Percentiles rank a stretch among this genome's conserved stretches.
Evolutionary conservation across 2,329 filamentous ascomycete species (phyloP).

Genomic region (Penicillium decumbens): DNA sequence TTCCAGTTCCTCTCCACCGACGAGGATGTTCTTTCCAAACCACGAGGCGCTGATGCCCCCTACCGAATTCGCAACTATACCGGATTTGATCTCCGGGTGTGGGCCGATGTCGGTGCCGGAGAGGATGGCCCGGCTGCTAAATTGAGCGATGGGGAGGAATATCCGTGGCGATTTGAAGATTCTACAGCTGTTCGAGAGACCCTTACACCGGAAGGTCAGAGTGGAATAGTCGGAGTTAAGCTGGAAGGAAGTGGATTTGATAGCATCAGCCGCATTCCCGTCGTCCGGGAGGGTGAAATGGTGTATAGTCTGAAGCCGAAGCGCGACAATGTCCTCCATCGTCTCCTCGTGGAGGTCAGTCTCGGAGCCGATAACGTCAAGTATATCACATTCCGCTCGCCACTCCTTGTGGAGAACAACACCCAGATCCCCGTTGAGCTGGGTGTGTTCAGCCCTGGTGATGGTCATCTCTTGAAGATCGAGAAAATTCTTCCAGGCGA

Average conservation of each 20-base stretch:
- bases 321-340: slow-evolving; percentile 77
- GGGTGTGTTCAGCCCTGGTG: slow-evolving; percentile 79
- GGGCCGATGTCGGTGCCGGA: slow-evolving; percentile 70
- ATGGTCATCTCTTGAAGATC: slow-evolving; percentile 90
- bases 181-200: slow-evolving; percentile 95
- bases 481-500: slow-evolving; percentile 96
- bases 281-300: slow-evolving; percentile 91
- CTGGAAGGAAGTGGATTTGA: slow-evolving; percentile 95
- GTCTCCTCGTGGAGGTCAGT: slow-evolving; percentile 84
- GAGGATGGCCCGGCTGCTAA: slow-evolving; percentile 64
- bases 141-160: slow-evolving; percentile 82
- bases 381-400: slow-evolving; percentile 91
- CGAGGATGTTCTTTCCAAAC: slow-evolving; percentile 89
- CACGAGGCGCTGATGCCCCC: slow-evolving; percentile 82
- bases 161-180: slow-evolving; percentile 94
- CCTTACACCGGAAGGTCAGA: slow-evolving; percentile 74
- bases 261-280: slow-evolving; percentile 75
- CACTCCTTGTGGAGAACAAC: slow-evolving; percentile 87
- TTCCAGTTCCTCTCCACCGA: slow-evolving; percentile 83
- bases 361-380: slow-evolving; percentile 95
- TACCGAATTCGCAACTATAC: slow-evolving; percentile 95
- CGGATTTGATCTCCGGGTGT: slow-evolving; percentile 81
- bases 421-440: slow-evolving; percentile 95
- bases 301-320: slow-evolving; percentile 85
- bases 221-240: slow-evolving; percentile 72